Conservation (phyloP, 2,329 filamentous ascomycete species). For the Alternaria triticina region DNA sequence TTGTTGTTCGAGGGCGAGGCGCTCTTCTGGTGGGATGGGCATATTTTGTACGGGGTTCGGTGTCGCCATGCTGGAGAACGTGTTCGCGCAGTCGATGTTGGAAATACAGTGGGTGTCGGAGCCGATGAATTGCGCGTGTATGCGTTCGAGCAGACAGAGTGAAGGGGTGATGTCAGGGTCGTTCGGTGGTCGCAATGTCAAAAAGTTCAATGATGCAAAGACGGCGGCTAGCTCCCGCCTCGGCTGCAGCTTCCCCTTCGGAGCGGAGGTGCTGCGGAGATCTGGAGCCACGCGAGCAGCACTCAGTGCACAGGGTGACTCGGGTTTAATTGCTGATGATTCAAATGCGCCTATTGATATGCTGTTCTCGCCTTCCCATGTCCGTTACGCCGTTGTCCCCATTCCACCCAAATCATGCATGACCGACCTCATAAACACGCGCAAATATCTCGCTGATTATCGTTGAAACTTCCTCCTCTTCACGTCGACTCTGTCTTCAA, state of each 20-base stretch:
- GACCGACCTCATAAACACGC: not conserved
- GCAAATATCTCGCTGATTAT: not conserved
- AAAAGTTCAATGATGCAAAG: slow-evolving; percentile 42
- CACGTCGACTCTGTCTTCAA: slow-evolving; percentile 15
- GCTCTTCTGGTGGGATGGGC: slow-evolving; percentile 43
- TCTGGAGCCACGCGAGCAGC: not conserved
- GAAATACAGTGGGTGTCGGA: not conserved
- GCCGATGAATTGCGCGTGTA: not conserved
- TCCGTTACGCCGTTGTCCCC: not conserved
- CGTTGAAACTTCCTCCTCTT: slow-evolving; percentile 25
- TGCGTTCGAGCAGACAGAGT: not conserved
- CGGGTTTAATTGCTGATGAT: not conserved
- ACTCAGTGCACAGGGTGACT: not conserved
- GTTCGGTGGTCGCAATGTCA: slow-evolving; percentile 9
- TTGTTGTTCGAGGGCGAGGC: slow-evolving; percentile 41
- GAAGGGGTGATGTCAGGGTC: not conserved
- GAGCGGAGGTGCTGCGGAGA: slow-evolving; percentile 13
- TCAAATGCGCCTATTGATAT: not conserved
- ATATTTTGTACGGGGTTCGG: slow-evolving; percentile 21
- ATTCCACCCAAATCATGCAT: not conserved
- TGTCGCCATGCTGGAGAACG: slow-evolving; percentile 30
- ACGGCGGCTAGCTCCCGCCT: slow-evolving; percentile 20
- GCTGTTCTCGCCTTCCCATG: not conserved
- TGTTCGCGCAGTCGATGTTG: not conserved
- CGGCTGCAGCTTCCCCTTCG: slow-evolving; percentile 35